phyloP scores from a whole-genome alignment of 1,284 basidiomycete genomes.

The Volvariella surrecta region DNA sequence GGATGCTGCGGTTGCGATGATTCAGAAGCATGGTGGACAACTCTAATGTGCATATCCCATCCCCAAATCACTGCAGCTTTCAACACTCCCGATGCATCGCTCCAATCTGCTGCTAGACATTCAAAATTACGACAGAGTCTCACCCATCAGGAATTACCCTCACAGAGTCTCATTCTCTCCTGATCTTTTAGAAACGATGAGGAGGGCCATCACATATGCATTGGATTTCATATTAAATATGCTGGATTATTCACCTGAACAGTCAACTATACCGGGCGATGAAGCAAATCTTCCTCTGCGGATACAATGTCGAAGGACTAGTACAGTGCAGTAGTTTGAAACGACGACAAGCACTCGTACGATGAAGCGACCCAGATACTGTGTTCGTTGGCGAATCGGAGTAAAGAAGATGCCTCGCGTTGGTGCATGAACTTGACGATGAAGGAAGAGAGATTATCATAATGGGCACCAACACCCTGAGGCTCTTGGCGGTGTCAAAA shows the following conservation, averaged over 20 bases:
- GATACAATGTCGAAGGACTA: constrained; percentile 74
- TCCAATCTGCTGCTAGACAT: constrained; percentile 22
- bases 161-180: constrained; percentile 46
- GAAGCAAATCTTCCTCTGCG: constrained; percentile 63
- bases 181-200: constrained; percentile 66
- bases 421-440: constrained; percentile 70
- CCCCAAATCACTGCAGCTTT: constrained; percentile 27
- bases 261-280: constrained; percentile 58
- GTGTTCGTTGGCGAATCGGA: constrained; percentile 53
- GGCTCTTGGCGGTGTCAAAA: constrained; percentile 74
- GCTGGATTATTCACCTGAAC: constrained; percentile 79
- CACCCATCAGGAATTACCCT: constrained; percentile 50
- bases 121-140: constrained; percentile 31
- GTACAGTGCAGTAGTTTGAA: constrained; percentile 87
- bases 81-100: constrained; percentile 25
- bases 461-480: constrained; percentile 59
- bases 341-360: constrained; percentile 96
- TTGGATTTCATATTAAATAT: constrained; percentile 84
- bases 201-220: constrained; percentile 66
- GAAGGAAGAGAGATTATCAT: constrained; percentile 84
- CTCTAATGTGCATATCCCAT: constrained; percentile 68
- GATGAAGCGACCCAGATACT: constrained; percentile 84
- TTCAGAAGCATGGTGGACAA: constrained; percentile 71
- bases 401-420: constrained; percentile 54
- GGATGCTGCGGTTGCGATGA: constrained; percentile 94